Conservation (phyloP, 257 asterid species). For the Nicotiana paniculata region DNA sequence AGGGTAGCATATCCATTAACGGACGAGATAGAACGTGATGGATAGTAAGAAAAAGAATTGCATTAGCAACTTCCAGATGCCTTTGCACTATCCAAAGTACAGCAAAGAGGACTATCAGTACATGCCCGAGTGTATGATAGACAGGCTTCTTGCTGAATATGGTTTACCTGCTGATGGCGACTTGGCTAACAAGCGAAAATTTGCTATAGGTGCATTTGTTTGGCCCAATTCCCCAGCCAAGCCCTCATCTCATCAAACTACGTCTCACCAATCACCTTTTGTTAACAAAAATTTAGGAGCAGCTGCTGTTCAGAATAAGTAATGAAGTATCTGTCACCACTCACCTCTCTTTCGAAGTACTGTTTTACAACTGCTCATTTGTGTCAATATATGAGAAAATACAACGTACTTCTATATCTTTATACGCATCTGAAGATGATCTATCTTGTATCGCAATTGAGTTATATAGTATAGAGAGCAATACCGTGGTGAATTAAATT, state of each 20-base stretch:
- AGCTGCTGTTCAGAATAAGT: background rate
- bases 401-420: no score
- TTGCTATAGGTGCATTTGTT: constrained; percentile 2
- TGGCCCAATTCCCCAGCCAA: constrained; percentile 1
- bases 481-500: background rate
- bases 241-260: background rate
- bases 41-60: background rate
- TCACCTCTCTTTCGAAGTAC: background rate
- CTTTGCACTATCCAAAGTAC: constrained; percentile 13
- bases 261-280: background rate
- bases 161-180: constrained; percentile 1
- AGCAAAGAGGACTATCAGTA: constrained; percentile 6
- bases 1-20: background rate
- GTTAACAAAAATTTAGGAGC: background rate
- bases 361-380: background rate
- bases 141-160: constrained; percentile 7
- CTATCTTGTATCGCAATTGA: background rate
- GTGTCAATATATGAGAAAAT: background rate
- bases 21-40: background rate
- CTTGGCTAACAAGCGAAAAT: constrained; percentile 7
- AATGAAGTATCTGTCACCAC: background rate
- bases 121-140: constrained; percentile 12
- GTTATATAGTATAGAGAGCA: background rate
- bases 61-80: background rate
- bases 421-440: background rate